Evolutionary conservation across 495 filamentous ascomycete genomes (phyloP).

Genomic region (Pyrenula aspistea): DNA sequence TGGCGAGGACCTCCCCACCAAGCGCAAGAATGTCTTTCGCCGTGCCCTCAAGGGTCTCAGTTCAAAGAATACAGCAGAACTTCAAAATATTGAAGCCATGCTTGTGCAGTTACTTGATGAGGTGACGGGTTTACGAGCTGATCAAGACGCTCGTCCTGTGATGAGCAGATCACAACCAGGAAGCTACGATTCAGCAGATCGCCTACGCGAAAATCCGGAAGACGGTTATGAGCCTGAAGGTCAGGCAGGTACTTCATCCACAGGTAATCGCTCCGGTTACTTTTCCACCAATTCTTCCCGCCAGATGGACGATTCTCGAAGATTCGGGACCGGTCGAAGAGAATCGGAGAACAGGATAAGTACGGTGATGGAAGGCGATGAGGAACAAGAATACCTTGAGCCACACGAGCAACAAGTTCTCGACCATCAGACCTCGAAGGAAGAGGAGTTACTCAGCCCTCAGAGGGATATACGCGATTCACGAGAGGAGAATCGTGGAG

Average conservation of each 20-base stretch:
- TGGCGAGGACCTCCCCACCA: constrained; percentile 61
- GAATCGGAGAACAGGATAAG: constrained; percentile 69
- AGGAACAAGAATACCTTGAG: constrained; percentile 50
- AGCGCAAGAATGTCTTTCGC: constrained; percentile 82
- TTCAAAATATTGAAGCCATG: constrained; percentile 91
- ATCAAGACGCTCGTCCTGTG: constrained; percentile 22
- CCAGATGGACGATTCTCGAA: constrained; percentile 43
- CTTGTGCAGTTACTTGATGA: constrained; percentile 82
- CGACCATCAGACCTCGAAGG: constrained; percentile 25
- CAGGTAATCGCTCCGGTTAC: constrained; percentile 67
- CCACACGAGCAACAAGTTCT: constrained; percentile 35
- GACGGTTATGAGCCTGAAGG: constrained; percentile 77
- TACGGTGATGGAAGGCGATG: constrained; percentile 73
- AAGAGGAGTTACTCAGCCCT: constrained; percentile 15
- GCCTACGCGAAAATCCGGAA: constrained; percentile 11
- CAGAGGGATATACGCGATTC: constrained; percentile 1
- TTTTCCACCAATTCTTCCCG: constrained; percentile 56
- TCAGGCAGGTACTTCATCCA: constrained; percentile 62
- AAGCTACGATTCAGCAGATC: constrained; percentile 28
- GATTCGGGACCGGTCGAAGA: constrained; percentile 44
- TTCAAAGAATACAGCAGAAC: constrained; percentile 74
- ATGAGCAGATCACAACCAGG: constrained; percentile 16
- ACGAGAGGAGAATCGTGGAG: constrained; percentile 31
- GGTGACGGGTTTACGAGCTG: constrained; percentile 75
- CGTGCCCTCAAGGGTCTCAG: constrained; percentile 83